These are phyloP conservation scores for Ziziphus jujuba DNA, from an alignment of 306 rosid genomes.

Conservation along the genomic window DNA sequence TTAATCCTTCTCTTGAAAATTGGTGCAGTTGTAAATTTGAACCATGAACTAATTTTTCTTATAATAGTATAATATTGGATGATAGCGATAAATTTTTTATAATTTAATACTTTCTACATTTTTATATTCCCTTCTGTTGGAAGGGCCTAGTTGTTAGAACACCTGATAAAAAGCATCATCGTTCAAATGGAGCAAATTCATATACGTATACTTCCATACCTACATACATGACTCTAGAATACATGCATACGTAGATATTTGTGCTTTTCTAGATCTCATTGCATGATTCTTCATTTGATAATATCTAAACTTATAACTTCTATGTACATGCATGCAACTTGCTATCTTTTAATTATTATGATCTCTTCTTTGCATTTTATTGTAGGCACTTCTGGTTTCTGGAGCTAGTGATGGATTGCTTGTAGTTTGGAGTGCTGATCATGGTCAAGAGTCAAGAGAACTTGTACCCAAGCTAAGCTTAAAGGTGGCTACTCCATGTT, in stretches of 20 bases:
- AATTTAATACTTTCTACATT: not conserved
- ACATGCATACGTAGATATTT: too few relatives aligned
- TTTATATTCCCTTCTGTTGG: not conserved
- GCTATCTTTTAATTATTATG: not conserved
- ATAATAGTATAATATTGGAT: not conserved
- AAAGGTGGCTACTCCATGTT: conserved; percentile 50
- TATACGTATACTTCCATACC: too few relatives aligned
- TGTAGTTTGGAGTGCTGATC: conserved; percentile 97
- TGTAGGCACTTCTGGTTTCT: conserved; percentile 89
- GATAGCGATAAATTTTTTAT: not conserved
- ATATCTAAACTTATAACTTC: not conserved
- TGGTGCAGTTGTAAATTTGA: too few relatives aligned
- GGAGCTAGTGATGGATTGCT: conserved; percentile 97
- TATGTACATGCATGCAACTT: conserved; percentile 2
- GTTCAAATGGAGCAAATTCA: too few relatives aligned
- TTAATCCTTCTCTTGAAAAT: too few relatives aligned
- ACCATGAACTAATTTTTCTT: too few relatives aligned
- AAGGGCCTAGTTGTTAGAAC: not conserved
- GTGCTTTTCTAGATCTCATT: not conserved
- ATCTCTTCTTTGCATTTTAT: conserved; percentile 33
- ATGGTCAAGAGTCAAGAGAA: conserved; percentile 93
- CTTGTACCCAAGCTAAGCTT: conserved; percentile 95
- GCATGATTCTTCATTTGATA: not conserved
- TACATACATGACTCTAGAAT: too few relatives aligned
- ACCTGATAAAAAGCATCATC: not conserved